Evolutionary conservation across 768 basidiomycete species (phyloP), one percentile per base, ranked within the genome.

Genomic region (Boletus pseudo-olivaceus): DNA sequence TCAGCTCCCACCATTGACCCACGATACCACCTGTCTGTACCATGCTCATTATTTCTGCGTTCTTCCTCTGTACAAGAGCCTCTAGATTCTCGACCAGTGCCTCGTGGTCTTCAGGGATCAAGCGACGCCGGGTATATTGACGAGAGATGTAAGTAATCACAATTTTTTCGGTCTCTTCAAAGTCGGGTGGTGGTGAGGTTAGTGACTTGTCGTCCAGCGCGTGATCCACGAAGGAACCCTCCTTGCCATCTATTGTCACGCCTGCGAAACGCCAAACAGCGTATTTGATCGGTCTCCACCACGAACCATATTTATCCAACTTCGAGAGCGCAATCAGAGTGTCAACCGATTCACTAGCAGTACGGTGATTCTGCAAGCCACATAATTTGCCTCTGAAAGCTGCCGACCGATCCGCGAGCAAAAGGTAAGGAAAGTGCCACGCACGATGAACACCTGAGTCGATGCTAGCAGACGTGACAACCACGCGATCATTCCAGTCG

Each of bases 241-340:
- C 57, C 71, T 76, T 60, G n/a, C 29, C 30, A 55, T 43, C 52
- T 34, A 68, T 61, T 0, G 63, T 63, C 2, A 77, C 78, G 3
- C 88, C 84, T 1, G 85, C 83, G 58, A 88, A 91, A 47, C 80
- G 74, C 71, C 88, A 78, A 29, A 93, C 78, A 3, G 80, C 80
- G 35, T 78, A 67, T 33, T 87, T 75, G 20, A 93, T 65, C n/a
- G 85, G 82, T 63, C 85, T 84, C 90, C 90, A 94, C 89, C 89
- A 93, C 40, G 77, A 78, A 29, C 79, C 80, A 32, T 48, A 33
- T 15, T 42, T 27, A 19, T 62, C 61, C 52, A 70, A 26, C 7
- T 76, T 78, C 38, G 70, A 72, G 6, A 70, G 61, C 37, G 63
- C 59, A 33, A 66, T 35, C 76, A 86, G 82, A 54, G 73, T 68